These are phyloP conservation scores for Termitomyces sp. DNA, from an alignment of 768 basidiomycete species.

Conservation along the genomic window DNA sequence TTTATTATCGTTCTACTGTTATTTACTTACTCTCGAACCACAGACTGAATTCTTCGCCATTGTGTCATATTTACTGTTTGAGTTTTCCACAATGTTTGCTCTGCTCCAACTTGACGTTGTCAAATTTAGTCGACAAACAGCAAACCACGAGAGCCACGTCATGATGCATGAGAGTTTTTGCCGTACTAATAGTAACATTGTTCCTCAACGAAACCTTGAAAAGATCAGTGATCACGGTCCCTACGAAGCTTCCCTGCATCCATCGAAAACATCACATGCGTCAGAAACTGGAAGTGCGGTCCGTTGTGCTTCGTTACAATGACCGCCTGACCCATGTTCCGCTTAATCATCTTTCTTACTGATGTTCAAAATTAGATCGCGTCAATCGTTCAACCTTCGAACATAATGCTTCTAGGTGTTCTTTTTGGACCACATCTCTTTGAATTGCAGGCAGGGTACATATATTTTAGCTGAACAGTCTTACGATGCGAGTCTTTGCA, in stretches of 20 bases:
- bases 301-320: not conserved
- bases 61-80: no score
- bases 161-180: no score
- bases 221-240: no score
- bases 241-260: not conserved
- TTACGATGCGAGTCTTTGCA: not conserved
- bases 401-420: not conserved
- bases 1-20: constrained; percentile 11
- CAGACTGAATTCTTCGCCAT: no score
- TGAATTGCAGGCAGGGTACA: not conserved
- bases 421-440: not conserved
- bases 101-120: no score
- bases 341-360: not conserved
- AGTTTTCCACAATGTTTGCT: no score
- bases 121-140: no score
- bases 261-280: not conserved
- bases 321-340: not conserved
- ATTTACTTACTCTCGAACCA: no score
- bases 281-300: not conserved
- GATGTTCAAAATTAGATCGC: not conserved
- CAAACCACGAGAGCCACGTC: no score
- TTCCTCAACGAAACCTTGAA: not conserved
- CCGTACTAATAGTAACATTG: no score
- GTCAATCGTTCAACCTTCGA: not conserved
- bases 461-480: not conserved